phyloP scores from a whole-genome alignment of 768 basidiomycete species.

The Amanita rubescens region DNA sequence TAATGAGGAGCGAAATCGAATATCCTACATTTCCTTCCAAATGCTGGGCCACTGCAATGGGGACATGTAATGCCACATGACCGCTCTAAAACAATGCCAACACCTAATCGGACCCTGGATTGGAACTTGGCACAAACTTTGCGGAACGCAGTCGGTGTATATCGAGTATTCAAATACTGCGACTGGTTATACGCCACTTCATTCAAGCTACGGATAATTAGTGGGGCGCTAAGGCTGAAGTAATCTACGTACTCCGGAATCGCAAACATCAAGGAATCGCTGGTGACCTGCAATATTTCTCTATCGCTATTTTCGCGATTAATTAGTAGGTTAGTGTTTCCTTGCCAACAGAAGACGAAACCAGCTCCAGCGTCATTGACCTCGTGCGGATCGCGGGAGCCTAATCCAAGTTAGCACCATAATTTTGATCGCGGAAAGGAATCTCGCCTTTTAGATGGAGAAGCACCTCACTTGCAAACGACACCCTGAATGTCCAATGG shows the following conservation, averaged over 20 bases:
- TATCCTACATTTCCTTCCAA: conserved; percentile 71
- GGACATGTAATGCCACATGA: conserved; percentile 67
- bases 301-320: conserved; percentile 61
- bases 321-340: conserved; percentile 62
- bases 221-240: not conserved
- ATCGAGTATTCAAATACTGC: conserved; percentile 7
- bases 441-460: conserved; percentile 77
- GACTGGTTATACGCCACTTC: conserved; percentile 16
- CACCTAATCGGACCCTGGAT: conserved; percentile 82
- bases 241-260: conserved; percentile 69
- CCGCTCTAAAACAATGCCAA: conserved; percentile 77
- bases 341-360: conserved; percentile 81
- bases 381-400: conserved; percentile 75
- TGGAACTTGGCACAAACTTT: conserved; percentile 82
- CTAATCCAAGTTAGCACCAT: conserved; percentile 28
- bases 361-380: conserved; percentile 71
- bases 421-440: not conserved
- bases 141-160: conserved; percentile 28
- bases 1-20: conserved; percentile 82
- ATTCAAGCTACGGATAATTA: conserved; percentile 14
- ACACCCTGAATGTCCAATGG: conserved; percentile 70
- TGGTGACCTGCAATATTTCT: conserved; percentile 78
- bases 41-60: conserved; percentile 51
- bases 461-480: conserved; percentile 66
- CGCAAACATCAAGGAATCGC: conserved; percentile 73